Conservation (phyloP, 495 filamentous ascomycete species). For the Talaromyces adpressus region DNA sequence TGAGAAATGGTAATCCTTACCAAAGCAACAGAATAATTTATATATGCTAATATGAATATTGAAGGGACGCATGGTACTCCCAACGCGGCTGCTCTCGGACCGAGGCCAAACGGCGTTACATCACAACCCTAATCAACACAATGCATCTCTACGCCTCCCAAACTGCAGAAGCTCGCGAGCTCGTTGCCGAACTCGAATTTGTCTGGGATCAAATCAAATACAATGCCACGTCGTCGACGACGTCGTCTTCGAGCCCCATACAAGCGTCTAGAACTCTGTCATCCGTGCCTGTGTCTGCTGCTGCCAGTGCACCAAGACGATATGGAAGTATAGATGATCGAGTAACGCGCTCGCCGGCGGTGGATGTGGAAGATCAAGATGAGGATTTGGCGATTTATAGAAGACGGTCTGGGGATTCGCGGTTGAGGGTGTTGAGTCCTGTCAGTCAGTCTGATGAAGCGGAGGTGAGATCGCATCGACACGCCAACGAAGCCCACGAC, state of each 20-base stretch:
- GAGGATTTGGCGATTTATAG: constrained; percentile 8
- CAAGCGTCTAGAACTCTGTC: constrained; percentile 28
- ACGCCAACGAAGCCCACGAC: constrained; percentile 22
- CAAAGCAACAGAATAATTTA: background rate
- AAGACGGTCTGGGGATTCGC: constrained; percentile 17
- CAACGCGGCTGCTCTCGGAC: constrained; percentile 75
- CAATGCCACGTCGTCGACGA: constrained; percentile 53
- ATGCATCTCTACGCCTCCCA: constrained; percentile 90
- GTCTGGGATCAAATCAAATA: constrained; percentile 97
- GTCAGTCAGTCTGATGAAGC: constrained; percentile 73
- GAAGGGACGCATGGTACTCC: constrained; percentile 82
- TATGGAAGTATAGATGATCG: constrained; percentile 32
- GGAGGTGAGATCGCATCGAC: constrained; percentile 33
- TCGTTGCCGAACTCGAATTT: constrained; percentile 93
- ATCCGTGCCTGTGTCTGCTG: constrained; percentile 15
- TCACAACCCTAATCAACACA: constrained; percentile 86
- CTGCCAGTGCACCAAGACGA: constrained; percentile 11
- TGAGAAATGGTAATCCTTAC: constrained; percentile 49
- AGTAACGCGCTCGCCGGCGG: constrained; percentile 14
- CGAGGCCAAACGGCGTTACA: constrained; percentile 90
- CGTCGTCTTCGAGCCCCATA: constrained; percentile 28
- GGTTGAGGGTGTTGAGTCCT: constrained; percentile 65
- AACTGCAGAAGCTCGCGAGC: constrained; percentile 75
- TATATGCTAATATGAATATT: background rate
- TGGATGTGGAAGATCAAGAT: constrained; percentile 4